Base-by-base conservation (phyloP, 768 basidiomycete species). In the Cyathus striatus region DNA sequence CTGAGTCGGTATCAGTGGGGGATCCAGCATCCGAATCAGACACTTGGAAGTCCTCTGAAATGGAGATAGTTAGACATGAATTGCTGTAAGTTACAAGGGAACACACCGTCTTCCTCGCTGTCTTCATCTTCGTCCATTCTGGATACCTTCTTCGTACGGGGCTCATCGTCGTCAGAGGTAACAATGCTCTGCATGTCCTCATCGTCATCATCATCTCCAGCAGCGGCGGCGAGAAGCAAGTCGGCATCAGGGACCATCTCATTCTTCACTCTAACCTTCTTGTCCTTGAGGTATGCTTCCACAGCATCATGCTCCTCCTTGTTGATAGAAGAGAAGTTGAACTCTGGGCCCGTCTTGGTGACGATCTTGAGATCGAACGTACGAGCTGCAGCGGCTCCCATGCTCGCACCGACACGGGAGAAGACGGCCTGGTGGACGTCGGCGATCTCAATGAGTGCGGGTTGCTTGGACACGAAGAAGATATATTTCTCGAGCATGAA, bases 401-500 rank as follows among this genome's bases (percentile, higher is more conserved):
- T 80, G 37, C 84, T 86, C 1, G 86, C 81, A 13, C 95, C 90
- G 13, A 98, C 87, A 44, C 94, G 88, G 6, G 92, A 95, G 73
- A 98, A 96, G 40, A 91, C 74, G 46, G 89, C 86, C 61, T 87
- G 85, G 49, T 90, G 83, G 48, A 98, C 88, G 52, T 96, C 91
- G 41, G 79, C 77, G 49, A 94, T 81, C 52, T 95, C 90, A 53
- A 97, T 77, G 55, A 96, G 83, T 24, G 82, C 81, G 1, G 96
- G 95, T 51, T 89, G 85, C 64, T 98, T 97, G 43, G 95, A 93
- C 48, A 98, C 91, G 68, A 98, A 98, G 66, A 99, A 91, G 38
- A 99, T 76, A 62, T 87, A 90, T 77, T 97, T 97, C 56, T 98
- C 96, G 49, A 99, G 83, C 73, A 98, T 79, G 77, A 96, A 98